Evolutionary conservation across 768 basidiomycete species (phyloP).

Genomic region (Panellus pusillus): DNA sequence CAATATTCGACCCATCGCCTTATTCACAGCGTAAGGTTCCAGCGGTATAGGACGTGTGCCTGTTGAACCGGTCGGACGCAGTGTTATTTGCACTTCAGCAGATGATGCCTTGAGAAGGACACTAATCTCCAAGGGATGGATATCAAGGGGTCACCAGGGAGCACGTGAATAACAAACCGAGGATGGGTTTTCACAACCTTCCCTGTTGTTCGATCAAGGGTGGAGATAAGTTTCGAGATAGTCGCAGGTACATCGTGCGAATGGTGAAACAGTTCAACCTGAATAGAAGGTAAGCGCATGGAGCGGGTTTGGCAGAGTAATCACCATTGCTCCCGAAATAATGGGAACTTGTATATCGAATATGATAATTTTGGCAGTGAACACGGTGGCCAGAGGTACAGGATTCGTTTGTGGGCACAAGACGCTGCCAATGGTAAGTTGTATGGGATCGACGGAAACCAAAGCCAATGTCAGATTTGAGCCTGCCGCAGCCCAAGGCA

Average conservation of each 20-base stretch:
- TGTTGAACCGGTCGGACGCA: conserved; percentile 54
- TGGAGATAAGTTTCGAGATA: conserved; percentile 75
- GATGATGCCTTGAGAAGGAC: conserved; percentile 83
- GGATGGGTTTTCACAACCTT: conserved; percentile 75
- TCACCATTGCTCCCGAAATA: conserved; percentile 80
- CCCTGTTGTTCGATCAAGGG: conserved; percentile 77
- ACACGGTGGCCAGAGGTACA: conserved; percentile 74
- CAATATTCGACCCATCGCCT: conserved; percentile 94
- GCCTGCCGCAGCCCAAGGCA: conserved; percentile 89
- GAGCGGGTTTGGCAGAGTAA: conserved; percentile 16
- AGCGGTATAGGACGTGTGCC: conserved; percentile 69
- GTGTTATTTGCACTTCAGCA: conserved; percentile 81
- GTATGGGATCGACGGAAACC: conserved; percentile 79
- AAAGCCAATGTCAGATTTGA: conserved; percentile 86
- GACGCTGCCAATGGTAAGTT: conserved; percentile 86
- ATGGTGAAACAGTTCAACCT: conserved; percentile 96
- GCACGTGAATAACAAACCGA: conserved; percentile 47
- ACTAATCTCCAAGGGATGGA: conserved; percentile 37
- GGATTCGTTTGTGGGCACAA: conserved; percentile 73
- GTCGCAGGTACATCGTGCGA: conserved; percentile 91
- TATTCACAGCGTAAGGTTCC: conserved; percentile 84
- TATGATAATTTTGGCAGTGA: conserved; percentile 86
- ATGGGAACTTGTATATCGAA: conserved; percentile 93
- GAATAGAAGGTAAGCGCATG: not conserved
- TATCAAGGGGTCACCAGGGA: not conserved